A percentile compares a stretch with the other conserved stretches of the same genome.
phyloP scores from a whole-genome alignment of 352 stramenopile species.

The Phytophthora sp. region DNA sequence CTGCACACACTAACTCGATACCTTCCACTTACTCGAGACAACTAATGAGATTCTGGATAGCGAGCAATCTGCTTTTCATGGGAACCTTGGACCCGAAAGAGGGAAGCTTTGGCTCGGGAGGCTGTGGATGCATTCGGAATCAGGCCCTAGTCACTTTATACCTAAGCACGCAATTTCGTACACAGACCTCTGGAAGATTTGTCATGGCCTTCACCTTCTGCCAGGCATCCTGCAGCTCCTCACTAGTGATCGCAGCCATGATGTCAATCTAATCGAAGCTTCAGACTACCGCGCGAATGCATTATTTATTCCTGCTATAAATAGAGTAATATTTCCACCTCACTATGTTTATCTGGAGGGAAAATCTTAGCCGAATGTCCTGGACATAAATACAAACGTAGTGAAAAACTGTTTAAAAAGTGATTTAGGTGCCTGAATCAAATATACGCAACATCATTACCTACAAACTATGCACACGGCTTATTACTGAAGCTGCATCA shows the following conservation, averaged over 20 bases:
- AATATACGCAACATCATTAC: constrained; percentile 35
- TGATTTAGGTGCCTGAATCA: constrained; percentile 34
- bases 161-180: neutral
- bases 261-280: constrained; percentile 2
- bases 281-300: neutral
- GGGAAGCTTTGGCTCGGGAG: constrained; percentile 66
- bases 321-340: constrained; percentile 9
- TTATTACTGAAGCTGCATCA: constrained; percentile 59
- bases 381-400: too few relatives aligned
- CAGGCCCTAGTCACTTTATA: neutral
- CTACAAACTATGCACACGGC: constrained; percentile 35
- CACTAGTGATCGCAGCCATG: constrained; percentile 66
- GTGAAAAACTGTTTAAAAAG: constrained; percentile 14
- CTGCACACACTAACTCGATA: neutral
- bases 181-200: constrained; percentile 51
- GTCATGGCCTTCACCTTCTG: constrained; percentile 69
- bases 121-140: constrained; percentile 40
- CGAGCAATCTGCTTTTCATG: constrained; percentile 62
- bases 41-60: constrained; percentile 73
- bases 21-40: constrained; percentile 65
- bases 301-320: constrained; percentile 16
- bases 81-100: constrained; percentile 55
- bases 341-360: constrained; percentile 9
- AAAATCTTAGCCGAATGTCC: neutral
- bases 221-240: constrained; percentile 75